Evolutionary conservation across 768 basidiomycete species (phyloP).

Genomic region (Boletellus ananiceps): DNA sequence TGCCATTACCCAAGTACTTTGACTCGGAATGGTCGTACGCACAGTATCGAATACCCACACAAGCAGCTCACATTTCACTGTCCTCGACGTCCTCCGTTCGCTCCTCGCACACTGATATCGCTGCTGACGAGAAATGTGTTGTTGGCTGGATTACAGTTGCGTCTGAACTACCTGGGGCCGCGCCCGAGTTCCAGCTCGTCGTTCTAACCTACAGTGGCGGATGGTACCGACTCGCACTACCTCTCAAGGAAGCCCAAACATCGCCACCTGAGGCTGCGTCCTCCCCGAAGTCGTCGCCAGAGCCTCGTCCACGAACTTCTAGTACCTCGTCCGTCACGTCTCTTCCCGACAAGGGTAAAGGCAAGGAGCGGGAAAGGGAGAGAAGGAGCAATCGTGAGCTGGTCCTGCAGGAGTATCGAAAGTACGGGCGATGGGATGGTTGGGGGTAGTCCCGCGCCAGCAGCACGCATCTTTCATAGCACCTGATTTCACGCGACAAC

Average conservation of each 20-base stretch:
- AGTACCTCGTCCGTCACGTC: slow-evolving; percentile 50
- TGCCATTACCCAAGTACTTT: slow-evolving; percentile 87
- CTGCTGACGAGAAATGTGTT: slow-evolving; percentile 80
- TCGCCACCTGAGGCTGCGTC: slow-evolving; percentile 31
- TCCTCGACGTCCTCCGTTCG: slow-evolving; percentile 57
- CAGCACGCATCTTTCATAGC: too few species aligned
- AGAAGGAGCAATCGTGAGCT: slow-evolving; percentile 62
- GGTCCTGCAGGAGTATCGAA: slow-evolving; percentile 68
- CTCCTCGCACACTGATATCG: slow-evolving; percentile 53
- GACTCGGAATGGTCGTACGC: slow-evolving; percentile 97
- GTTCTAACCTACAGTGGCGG: slow-evolving; percentile 87
- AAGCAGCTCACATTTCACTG: slow-evolving; percentile 77
- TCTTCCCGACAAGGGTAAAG: slow-evolving; percentile 50
- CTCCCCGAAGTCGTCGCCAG: slow-evolving; percentile 40
- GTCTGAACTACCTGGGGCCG: slow-evolving; percentile 31
- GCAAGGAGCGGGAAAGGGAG: slow-evolving; percentile 50
- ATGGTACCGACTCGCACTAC: slow-evolving; percentile 83
- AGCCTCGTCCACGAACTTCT: slow-evolving; percentile 45
- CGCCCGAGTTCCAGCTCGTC: slow-evolving; percentile 66
- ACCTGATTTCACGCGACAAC: too few species aligned
- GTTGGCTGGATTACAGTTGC: slow-evolving; percentile 77
- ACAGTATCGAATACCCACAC: slow-evolving; percentile 82
- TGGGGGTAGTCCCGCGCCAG: slow-evolving; percentile 48
- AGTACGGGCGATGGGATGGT: slow-evolving; percentile 87
- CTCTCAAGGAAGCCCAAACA: slow-evolving; percentile 26